phyloP scores from a whole-genome alignment of 257 asterid genomes.

The Thymus mandschuricus region DNA sequence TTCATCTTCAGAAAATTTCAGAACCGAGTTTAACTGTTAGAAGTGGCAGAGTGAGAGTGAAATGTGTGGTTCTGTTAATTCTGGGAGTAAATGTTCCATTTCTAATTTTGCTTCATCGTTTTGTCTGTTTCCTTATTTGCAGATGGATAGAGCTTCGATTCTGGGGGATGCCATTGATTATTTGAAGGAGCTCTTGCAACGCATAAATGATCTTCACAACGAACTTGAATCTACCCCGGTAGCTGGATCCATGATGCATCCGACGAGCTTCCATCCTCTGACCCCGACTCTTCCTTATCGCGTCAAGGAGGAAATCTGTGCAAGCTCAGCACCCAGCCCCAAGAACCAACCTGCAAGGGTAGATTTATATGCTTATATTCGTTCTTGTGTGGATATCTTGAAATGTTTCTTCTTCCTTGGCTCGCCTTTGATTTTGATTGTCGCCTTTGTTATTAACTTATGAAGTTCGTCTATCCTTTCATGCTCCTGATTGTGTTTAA shows the following conservation, averaged over 20 bases:
- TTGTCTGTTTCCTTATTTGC: neutral
- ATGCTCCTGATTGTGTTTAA: neutral
- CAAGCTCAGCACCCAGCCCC: constrained; percentile 77
- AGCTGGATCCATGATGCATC: constrained; percentile 57
- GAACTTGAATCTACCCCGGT: constrained; percentile 71
- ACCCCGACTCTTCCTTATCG: constrained; percentile 70
- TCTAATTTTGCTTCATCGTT: neutral
- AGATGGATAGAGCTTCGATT: constrained; percentile 97
- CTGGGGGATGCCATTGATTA: constrained; percentile 93
- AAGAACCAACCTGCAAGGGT: constrained; percentile 91
- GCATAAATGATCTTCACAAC: constrained; percentile 79
- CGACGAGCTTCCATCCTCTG: constrained; percentile 71
- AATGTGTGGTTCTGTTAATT: neutral
- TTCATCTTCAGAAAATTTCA: neutral
- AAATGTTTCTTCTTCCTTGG: neutral
- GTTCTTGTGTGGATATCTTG: neutral
- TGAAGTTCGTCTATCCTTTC: neutral
- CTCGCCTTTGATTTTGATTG: constrained; percentile 5
- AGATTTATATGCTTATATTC: neutral
- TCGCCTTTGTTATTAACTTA: neutral
- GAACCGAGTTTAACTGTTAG: neutral
- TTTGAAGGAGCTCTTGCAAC: constrained; percentile 80
- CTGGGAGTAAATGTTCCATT: neutral
- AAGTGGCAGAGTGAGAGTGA: constrained; percentile 9
- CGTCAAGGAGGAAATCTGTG: constrained; percentile 74